Conservation (phyloP, 768 basidiomycete species). For the Clitopilus hobsonii region DNA sequence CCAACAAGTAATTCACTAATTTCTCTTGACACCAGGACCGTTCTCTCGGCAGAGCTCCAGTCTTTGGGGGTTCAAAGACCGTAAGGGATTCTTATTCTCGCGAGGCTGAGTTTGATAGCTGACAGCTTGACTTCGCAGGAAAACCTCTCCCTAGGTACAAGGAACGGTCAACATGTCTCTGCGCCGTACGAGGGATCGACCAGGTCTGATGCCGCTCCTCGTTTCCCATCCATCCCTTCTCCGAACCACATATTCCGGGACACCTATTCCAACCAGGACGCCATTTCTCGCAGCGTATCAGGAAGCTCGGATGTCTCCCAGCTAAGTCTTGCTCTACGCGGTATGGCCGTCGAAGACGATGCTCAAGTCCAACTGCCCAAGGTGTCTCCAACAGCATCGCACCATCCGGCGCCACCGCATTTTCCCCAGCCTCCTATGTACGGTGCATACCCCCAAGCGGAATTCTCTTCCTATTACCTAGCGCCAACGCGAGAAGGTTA, state of each 20-base stretch:
- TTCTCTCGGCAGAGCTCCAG: background rate
- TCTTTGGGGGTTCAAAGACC: background rate
- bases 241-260: constrained; percentile 35
- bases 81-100: background rate
- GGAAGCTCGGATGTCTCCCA: background rate
- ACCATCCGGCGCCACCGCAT: constrained; percentile 34
- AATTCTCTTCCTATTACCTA: constrained; percentile 60
- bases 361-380: constrained; percentile 13
- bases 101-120: background rate
- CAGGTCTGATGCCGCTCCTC: constrained; percentile 35
- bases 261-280: constrained; percentile 20
- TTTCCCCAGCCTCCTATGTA: constrained; percentile 45
- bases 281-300: background rate
- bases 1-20: background rate
- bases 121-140: constrained; percentile 28
- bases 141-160: constrained; percentile 38
- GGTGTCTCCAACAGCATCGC: constrained; percentile 21
- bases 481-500: constrained; percentile 46
- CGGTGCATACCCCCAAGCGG: constrained; percentile 45
- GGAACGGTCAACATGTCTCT: constrained; percentile 48
- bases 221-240: constrained; percentile 38
- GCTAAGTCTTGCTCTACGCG: constrained; percentile 38
- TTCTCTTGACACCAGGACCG: background rate
- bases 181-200: constrained; percentile 46
- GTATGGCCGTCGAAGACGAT: constrained; percentile 28